Evolutionary conservation across 2,329 filamentous ascomycete genomes (phyloP).

Genomic region (Fusarium heterosporum): DNA sequence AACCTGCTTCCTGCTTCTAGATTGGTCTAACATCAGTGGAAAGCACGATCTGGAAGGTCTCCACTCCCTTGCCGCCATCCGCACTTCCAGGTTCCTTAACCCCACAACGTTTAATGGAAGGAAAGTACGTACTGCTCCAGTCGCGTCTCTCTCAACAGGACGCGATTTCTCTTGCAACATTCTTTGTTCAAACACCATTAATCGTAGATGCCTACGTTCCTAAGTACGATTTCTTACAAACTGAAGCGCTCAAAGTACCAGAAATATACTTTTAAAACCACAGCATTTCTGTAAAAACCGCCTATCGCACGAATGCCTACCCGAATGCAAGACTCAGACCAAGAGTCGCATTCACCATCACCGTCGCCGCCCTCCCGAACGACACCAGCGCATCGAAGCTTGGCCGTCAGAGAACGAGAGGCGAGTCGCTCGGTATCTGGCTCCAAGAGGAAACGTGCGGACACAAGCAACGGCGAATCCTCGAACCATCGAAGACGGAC

Average conservation of each 20-base stretch:
- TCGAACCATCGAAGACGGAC: slow-evolving; percentile 46
- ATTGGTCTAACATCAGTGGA: no score
- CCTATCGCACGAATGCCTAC: slow-evolving; percentile 44
- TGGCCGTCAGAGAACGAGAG: slow-evolving; percentile 46
- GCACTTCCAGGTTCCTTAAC: neutral
- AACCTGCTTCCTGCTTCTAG: no score
- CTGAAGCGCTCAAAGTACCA: neutral
- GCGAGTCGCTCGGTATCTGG: slow-evolving; percentile 40
- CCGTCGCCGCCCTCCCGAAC: slow-evolving; percentile 37
- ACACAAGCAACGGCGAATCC: slow-evolving; percentile 39
- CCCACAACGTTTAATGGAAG: slow-evolving; percentile 2
- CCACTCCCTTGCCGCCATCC: neutral
- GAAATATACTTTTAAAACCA: neutral
- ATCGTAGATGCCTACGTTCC: neutral
- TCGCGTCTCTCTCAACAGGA: slow-evolving; percentile 26
- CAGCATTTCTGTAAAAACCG: neutral
- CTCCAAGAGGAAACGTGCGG: slow-evolving; percentile 51
- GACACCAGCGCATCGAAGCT: slow-evolving; percentile 36
- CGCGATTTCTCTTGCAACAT: slow-evolving; percentile 13
- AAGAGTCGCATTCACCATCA: slow-evolving; percentile 40
- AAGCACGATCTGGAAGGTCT: neutral
- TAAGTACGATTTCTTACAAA: neutral
- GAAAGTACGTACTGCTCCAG: neutral
- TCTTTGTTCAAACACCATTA: slow-evolving; percentile 6
- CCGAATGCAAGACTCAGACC: slow-evolving; percentile 36